Evolutionary conservation across 192 early-diverging fungal species (phyloP).

Genomic region (Coemansia sp.): DNA sequence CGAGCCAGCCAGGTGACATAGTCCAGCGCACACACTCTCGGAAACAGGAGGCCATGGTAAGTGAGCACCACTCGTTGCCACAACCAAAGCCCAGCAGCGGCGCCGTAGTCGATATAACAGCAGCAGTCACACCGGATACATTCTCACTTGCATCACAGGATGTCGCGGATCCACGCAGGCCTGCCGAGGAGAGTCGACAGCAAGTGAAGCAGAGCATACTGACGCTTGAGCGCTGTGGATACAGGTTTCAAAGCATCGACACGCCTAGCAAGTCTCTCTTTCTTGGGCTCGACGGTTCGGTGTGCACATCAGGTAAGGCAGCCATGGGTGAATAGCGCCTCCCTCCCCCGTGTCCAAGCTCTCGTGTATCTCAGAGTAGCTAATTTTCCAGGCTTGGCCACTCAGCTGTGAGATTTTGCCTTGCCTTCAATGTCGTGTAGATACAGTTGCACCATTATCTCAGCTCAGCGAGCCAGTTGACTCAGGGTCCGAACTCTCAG

Average conservation of each 20-base stretch:
- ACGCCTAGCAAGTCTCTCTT: conserved; percentile 13
- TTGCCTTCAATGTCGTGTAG: background rate
- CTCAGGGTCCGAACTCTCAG: background rate
- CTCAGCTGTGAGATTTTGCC: background rate
- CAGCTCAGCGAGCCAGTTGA: background rate
- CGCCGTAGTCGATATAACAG: background rate
- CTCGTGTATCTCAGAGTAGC: background rate
- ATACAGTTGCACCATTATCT: background rate
- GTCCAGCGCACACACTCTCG: background rate
- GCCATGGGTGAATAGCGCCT: background rate
- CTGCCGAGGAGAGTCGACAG: background rate
- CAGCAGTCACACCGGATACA: background rate
- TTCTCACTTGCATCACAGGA: background rate
- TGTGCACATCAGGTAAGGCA: conserved; percentile 10
- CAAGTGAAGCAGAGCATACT: conserved; percentile 26
- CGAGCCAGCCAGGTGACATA: too few species aligned
- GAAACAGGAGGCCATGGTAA: background rate
- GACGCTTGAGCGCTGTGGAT: conserved; percentile 21
- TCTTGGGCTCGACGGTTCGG: conserved; percentile 23
- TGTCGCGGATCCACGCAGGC: background rate
- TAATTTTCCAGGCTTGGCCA: background rate
- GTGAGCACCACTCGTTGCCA: background rate
- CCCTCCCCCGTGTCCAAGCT: background rate
- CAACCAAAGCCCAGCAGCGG: background rate
- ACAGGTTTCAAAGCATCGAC: conserved; percentile 36